Conservation (phyloP, 345 rosid genomes). For the Bruguiera gymnorhiza region DNA sequence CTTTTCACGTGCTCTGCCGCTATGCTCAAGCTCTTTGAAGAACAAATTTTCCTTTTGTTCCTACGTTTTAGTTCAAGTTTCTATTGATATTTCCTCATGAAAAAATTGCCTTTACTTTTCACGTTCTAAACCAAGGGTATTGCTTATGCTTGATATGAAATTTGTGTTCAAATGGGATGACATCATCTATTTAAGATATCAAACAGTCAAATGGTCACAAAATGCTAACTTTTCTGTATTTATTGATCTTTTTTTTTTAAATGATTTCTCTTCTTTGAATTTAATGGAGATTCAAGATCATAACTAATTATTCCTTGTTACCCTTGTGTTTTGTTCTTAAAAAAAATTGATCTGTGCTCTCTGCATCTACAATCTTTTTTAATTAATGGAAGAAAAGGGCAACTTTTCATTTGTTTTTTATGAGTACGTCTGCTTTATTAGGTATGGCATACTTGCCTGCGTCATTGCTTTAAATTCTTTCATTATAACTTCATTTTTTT, state of each 20-base stretch:
- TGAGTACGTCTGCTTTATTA: neutral
- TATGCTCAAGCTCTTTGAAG: neutral
- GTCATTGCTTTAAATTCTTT: too few relatives aligned
- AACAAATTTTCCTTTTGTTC: neutral
- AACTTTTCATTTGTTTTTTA: neutral
- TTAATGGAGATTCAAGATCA: too few relatives aligned
- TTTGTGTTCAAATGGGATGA: neutral
- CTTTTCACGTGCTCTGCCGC: neutral
- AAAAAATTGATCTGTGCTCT: neutral
- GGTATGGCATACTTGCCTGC: neutral
- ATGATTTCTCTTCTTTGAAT: neutral
- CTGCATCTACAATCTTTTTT: neutral
- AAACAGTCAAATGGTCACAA: too few relatives aligned
- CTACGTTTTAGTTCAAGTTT: too few relatives aligned
- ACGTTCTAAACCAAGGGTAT: neutral
- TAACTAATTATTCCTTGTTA: too few relatives aligned
- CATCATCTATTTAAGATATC: neutral
- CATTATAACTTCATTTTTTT: too few relatives aligned
- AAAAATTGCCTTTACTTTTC: neutral
- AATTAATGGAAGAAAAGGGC: neutral
- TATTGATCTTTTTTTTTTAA: too few relatives aligned
- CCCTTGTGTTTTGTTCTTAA: too few relatives aligned
- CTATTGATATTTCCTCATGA: too few relatives aligned
- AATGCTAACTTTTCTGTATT: neutral
- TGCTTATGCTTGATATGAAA: neutral